A percentile compares a stretch with the other conserved stretches of the same genome.
Evolutionary conservation across 805 yeast genomes (phyloP).

Genomic region (Pichia thaimueangensis): DNA sequence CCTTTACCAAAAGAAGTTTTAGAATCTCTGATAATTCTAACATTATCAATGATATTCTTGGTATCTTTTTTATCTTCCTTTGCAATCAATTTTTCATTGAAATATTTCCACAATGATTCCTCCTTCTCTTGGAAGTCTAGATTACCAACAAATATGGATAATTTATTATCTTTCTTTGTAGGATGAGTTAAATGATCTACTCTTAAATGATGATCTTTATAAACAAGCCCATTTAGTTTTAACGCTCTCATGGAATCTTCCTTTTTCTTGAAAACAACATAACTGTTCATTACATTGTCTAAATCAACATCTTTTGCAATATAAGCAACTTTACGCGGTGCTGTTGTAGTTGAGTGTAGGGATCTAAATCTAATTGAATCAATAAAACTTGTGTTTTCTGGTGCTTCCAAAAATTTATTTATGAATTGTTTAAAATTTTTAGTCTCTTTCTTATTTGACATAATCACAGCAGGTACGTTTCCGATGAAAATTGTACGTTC

Average conservation of each 20-base stretch:
- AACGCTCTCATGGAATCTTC: constrained; percentile 40
- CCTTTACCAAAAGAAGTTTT: constrained; percentile 96
- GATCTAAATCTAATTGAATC: constrained; percentile 87
- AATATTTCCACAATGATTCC: constrained; percentile 81
- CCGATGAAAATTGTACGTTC: constrained; percentile 85
- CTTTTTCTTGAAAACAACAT: constrained; percentile 66
- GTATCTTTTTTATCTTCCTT: constrained; percentile 40
- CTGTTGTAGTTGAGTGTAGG: constrained; percentile 76
- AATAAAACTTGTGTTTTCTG: constrained; percentile 26
- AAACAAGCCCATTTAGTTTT: constrained; percentile 58
- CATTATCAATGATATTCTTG: constrained; percentile 57
- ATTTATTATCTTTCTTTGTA: constrained; percentile 71
- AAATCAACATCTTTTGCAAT: constrained; percentile 75
- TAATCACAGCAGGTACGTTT: constrained; percentile 61
- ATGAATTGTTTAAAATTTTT: constrained; percentile 66
- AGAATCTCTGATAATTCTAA: constrained; percentile 84
- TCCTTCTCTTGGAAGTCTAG: constrained; percentile 89
- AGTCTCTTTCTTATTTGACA: constrained; percentile 54
- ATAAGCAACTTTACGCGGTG: constrained; percentile 90
- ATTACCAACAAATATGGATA: constrained; percentile 88
- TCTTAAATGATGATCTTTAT: constrained; percentile 70
- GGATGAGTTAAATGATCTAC: constrained; percentile 95
- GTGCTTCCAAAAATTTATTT: constrained; percentile 23
- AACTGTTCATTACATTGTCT: constrained; percentile 78
- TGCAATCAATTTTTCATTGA: constrained; percentile 38